Base-by-base conservation (phyloP, 2,329 filamentous ascomycete genomes). In the Colletotrichum sp. region DNA sequence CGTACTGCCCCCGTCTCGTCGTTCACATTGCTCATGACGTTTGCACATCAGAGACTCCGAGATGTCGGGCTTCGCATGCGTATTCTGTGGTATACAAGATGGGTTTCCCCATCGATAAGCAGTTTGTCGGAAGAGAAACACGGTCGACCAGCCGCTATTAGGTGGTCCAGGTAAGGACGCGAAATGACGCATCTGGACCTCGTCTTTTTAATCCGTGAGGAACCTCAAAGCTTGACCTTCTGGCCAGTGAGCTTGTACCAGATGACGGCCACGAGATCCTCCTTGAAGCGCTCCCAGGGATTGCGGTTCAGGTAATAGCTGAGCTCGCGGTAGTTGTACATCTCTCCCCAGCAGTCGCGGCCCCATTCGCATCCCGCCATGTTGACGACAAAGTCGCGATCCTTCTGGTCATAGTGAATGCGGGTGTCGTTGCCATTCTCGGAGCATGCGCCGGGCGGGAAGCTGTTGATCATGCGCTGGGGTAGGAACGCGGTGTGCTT, bases 341-440 rank as follows among this genome's bases (percentile, higher is more conserved):
- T 98, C 86, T 99, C 97, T 49, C 93, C 94, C 96, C 96, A 99
- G 85, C 97, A 99, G 86, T 99, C 96, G 66, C 97, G 92, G 6
- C 96, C 96, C 94, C 95, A 99, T 85, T 98, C 94, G 84, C 97
- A 99, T 6, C 97, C 97, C 8, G 97, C 97, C 96, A 99, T 99
- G 85, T 98, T 99, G 81, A 99, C 96, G 63, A 99, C 80, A 82
- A 99, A 98, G 84, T 99, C 97, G 32, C 95, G 92, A 76, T 98
- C 96, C 57, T 92, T 89, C 84, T 97, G 90, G 79, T 94, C 90
- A 84, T 99, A 99, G 85, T 99, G 98, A 77, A 98, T 93, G 19
- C 90, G 90, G 2, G 92, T 90, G 80, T 98, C 92, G 80, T 94
- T 92, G 68, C 92, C 92, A 75, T 93, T 92, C 64, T 96, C 94